These are phyloP conservation scores for Dryas drummondii DNA, from an alignment of 306 rosid species.

Conservation along the genomic window DNA sequence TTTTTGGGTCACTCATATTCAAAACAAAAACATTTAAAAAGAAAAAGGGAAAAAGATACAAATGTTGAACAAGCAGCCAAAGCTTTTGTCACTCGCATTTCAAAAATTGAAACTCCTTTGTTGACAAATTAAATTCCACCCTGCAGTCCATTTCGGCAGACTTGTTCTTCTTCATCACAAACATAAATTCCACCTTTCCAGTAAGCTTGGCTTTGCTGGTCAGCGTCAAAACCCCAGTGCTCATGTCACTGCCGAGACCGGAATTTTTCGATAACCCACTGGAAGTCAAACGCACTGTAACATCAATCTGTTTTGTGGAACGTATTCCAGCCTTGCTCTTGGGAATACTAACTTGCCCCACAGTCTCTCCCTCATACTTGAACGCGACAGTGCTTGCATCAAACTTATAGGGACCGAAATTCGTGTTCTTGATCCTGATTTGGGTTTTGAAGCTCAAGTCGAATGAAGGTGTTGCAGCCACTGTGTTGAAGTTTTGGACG, in stretches of 20 bases:
- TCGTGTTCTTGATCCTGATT: slow-evolving; percentile 18
- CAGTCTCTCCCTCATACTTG: not conserved
- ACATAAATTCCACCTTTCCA: slow-evolving; percentile 24
- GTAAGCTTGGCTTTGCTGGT: not conserved
- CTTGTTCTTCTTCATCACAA: slow-evolving; percentile 24
- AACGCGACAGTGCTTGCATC: not conserved
- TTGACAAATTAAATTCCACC: not conserved
- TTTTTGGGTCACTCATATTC: too few relatives aligned
- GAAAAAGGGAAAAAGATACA: too few relatives aligned
- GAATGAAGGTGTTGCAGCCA: slow-evolving; percentile 3
- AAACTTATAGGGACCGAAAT: slow-evolving; percentile 28
- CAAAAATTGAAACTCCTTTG: slow-evolving; percentile 1
- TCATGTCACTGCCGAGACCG: not conserved
- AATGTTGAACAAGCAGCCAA: too few relatives aligned
- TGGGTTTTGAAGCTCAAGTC: slow-evolving; percentile 16
- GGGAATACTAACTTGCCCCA: slow-evolving; percentile 1
- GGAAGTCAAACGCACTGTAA: slow-evolving; percentile 6
- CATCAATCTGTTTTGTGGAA: not conserved
- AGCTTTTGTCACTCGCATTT: not conserved
- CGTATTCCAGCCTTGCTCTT: slow-evolving; percentile 16
- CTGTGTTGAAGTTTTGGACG: not conserved
- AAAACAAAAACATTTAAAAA: too few relatives aligned
- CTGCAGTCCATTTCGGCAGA: slow-evolving; percentile 10
- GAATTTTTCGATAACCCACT: not conserved
- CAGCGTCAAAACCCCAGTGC: slow-evolving; percentile 6